A percentile compares a stretch with the other conserved stretches of the same genome.
These are phyloP conservation scores for Dicorynia guianensis DNA, from an alignment of 306 rosid genomes.

Conservation along the genomic window DNA sequence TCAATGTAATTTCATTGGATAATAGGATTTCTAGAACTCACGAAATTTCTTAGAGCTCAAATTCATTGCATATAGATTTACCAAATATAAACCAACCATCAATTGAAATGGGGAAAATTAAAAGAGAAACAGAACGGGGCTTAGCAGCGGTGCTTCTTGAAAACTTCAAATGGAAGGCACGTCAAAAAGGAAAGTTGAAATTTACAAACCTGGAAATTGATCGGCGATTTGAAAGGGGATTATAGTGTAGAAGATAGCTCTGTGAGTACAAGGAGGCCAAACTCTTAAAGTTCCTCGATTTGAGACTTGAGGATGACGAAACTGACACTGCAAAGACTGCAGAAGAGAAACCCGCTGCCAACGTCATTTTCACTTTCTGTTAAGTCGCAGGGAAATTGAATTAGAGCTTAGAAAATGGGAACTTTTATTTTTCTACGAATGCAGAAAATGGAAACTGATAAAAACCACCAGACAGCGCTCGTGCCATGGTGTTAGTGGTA, in stretches of 20 bases:
- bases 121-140: too few relatives aligned
- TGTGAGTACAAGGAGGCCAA: slow-evolving; percentile 32
- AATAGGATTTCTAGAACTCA: too few relatives aligned
- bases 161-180: not conserved
- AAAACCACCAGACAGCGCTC: too few relatives aligned
- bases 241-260: slow-evolving; percentile 27
- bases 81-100: not conserved
- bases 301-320: slow-evolving; percentile 40
- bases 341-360: slow-evolving; percentile 35
- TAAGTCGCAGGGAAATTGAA: slow-evolving; percentile 14
- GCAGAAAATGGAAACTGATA: not conserved
- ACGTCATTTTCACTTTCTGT: slow-evolving; percentile 43
- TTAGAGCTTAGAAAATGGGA: not conserved
- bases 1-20: not conserved
- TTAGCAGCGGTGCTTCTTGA: too few relatives aligned
- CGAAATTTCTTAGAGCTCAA: not conserved
- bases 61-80: not conserved
- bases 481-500: too few relatives aligned
- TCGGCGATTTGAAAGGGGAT: slow-evolving; percentile 40
- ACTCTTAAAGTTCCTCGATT: slow-evolving; percentile 19
- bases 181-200: not conserved
- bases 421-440: too few relatives aligned
- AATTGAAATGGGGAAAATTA: too few relatives aligned
- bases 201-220: slow-evolving; percentile 53
- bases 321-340: slow-evolving; percentile 44